Evolutionary conservation across 306 rosid species (phyloP).

Genomic region (Neltuma alba): DNA sequence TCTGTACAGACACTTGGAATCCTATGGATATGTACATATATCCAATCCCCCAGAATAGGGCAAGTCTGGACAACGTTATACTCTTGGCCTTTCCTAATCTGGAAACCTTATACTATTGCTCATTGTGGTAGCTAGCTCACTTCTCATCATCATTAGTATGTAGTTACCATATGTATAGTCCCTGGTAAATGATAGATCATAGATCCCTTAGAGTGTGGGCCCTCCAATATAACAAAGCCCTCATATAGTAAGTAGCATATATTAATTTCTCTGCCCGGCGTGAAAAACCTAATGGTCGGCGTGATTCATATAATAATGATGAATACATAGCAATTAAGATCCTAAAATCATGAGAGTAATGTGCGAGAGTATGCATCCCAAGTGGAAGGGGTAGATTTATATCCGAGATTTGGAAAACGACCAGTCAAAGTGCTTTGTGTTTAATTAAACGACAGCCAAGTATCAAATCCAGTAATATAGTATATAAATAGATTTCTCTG

Average conservation of each 20-base stretch:
- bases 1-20: constrained; percentile 33
- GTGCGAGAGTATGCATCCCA: constrained; percentile 18
- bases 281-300: constrained; percentile 32
- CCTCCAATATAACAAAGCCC: neutral
- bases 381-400: constrained; percentile 19
- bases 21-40: neutral
- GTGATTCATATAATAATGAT: constrained; percentile 14
- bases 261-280: neutral
- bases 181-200: neutral
- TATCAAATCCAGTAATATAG: constrained; percentile 24
- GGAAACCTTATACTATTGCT: constrained; percentile 37
- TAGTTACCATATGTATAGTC: neutral
- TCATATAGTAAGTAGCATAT: neutral
- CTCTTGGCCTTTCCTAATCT: constrained; percentile 40
- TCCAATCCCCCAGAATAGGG: constrained; percentile 32
- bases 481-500: neutral
- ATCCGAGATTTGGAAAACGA: constrained; percentile 1
- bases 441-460: neutral
- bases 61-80: constrained; percentile 39
- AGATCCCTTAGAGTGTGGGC: neutral
- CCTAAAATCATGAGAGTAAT: constrained; percentile 36
- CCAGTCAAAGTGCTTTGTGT: constrained; percentile 30
- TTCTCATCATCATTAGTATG: constrained; percentile 28
- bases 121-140: constrained; percentile 32
- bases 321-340: constrained; percentile 27